Base-by-base conservation (phyloP, 2,329 filamentous ascomycete genomes). In the Simplicillium aogashimaense region DNA sequence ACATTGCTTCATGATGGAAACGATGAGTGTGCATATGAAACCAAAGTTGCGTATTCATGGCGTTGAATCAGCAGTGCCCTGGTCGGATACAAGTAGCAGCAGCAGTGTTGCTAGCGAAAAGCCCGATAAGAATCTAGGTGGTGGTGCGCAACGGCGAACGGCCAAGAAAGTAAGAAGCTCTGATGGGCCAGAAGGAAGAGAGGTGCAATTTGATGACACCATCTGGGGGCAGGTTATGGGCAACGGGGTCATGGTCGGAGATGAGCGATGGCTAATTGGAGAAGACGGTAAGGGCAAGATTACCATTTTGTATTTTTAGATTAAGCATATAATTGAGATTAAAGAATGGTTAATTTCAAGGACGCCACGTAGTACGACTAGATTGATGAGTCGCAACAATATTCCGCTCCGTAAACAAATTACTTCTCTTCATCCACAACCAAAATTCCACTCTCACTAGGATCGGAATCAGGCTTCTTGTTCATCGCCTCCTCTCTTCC, bases 241-340 rank as follows among this genome's bases (percentile, higher is more conserved):
- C 2, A 72, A 66, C 48, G 76, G 73, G 1, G 64, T 64, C 44
- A 72, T 82, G 13, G 67, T 58, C 29, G 78, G 76, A 2, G 73
- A 78, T 44, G 77, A 81, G 54, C 57, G 73, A 40, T 81, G 76
- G 67, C 39, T 81, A n/a, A 55, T 81, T 10, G 77, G 78, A 1
- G 72, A 81, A 57, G 76, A 76, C 50, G 45, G 47, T 2, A 51
- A 61, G 8, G 64, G 70, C 28, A 63, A 67, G 43, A 53, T 81
- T 35, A 72, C 74, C 1, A 57, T 81, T 41, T 58, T 72, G 43
- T 55, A 66, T 40, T 81, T 81, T 44, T 69, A 49, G 59, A 38
- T 25, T 25, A 25, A 6, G 9, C 20, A 6, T 5, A 6, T 25
- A 9, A 9, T 6, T 9, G 20, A 25, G 20, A 25, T 25, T 25